These are phyloP conservation scores for Scheffersomyces stambukii DNA, from an alignment of 1,139 yeast species.

Conservation along the genomic window DNA sequence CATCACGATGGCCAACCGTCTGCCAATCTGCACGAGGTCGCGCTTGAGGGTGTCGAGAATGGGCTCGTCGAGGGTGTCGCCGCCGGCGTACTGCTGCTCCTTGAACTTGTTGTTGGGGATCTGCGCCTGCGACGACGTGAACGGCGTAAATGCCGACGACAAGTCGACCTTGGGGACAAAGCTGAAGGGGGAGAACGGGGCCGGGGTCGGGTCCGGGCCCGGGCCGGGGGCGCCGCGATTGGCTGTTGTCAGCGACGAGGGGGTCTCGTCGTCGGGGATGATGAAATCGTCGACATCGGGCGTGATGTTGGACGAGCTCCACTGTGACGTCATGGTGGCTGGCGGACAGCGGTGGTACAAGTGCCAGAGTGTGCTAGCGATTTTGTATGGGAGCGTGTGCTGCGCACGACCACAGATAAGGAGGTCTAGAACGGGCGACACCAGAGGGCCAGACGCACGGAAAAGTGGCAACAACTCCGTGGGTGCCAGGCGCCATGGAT, in stretches of 20 bases:
- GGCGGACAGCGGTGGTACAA: no score
- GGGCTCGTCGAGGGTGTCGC: slow-evolving; percentile 83
- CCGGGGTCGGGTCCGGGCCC: no score
- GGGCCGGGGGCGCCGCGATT: not conserved
- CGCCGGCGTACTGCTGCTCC: slow-evolving; percentile 76
- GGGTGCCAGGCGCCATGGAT: no score
- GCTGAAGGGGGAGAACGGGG: slow-evolving; percentile 9
- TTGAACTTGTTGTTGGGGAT: slow-evolving; percentile 51
- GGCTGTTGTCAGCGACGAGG: slow-evolving; percentile 3
- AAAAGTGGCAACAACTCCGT: no score
- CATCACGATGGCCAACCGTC: slow-evolving; percentile 59
- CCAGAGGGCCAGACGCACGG: no score
- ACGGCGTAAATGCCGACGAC: slow-evolving; percentile 37
- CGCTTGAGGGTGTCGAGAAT: slow-evolving; percentile 64
- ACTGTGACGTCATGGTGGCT: not conserved
- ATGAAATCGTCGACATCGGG: slow-evolving; percentile 22
- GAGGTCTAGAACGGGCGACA: no score
- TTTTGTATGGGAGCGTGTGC: no score
- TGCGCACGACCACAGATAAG: no score
- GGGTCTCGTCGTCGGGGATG: slow-evolving; percentile 21
- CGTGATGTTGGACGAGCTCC: slow-evolving; percentile 9
- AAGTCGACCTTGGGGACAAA: slow-evolving; percentile 38
- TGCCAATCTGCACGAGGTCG: slow-evolving; percentile 64
- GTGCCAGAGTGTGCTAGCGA: no score
- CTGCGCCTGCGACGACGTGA: slow-evolving; percentile 19